Percentiles rank a stretch among this genome's conserved stretches.
phyloP scores from a whole-genome alignment of 441 rosid genomes.

The Dalechampia spathulata region DNA sequence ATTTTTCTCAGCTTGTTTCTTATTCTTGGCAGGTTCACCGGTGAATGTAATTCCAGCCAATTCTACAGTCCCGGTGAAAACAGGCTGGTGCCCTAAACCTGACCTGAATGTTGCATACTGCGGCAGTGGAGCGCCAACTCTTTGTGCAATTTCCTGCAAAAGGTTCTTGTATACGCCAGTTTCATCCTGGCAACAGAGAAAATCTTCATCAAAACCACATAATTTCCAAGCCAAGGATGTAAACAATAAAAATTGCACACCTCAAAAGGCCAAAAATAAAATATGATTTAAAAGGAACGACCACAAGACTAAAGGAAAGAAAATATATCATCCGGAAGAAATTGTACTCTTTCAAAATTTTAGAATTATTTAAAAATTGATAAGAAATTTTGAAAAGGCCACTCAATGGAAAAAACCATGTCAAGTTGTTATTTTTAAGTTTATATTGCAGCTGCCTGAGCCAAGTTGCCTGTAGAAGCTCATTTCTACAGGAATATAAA shows the following conservation, averaged over 20 bases:
- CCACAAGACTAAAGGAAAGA: neutral
- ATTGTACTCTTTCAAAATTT: neutral
- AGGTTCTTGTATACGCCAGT: slow-evolving; percentile 97
- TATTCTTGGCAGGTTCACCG: slow-evolving; percentile 89
- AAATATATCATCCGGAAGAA: neutral
- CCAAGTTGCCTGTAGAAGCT: neutral
- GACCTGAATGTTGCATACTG: slow-evolving; percentile 80
- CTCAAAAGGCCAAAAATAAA: neutral
- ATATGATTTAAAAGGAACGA: neutral
- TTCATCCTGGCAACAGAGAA: slow-evolving; percentile 64
- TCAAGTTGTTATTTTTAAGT: neutral
- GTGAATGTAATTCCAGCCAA: slow-evolving; percentile 82
- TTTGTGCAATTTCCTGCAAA: slow-evolving; percentile 90
- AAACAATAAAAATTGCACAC: neutral
- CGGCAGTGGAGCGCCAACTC: slow-evolving; percentile 91
- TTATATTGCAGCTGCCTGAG: neutral
- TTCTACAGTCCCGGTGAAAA: slow-evolving; percentile 87
- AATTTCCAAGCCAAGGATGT: neutral
- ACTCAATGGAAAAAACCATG: neutral
- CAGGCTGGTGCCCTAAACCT: slow-evolving; percentile 94
- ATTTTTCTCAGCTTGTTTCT: slow-evolving; percentile 97
- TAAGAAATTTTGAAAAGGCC: no score
- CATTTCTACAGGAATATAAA: neutral
- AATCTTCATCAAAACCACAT: slow-evolving; percentile 19
- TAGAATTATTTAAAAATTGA: neutral